Evolutionary conservation across 2,329 filamentous ascomycete species (phyloP).

Genomic region (Colletotrichum zoysiae): DNA sequence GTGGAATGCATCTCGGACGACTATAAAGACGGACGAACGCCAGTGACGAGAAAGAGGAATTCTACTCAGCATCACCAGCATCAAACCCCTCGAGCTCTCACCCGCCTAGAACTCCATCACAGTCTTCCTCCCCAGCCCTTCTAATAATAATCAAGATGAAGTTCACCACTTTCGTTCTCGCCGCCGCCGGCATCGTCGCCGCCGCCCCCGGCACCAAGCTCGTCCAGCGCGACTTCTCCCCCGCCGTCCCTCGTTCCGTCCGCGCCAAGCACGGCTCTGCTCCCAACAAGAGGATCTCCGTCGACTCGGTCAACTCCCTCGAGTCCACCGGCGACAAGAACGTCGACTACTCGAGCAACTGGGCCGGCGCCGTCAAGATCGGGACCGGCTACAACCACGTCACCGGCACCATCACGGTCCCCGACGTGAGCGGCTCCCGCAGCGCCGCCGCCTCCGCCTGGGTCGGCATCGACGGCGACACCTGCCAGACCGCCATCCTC

Average conservation of each 20-base stretch:
- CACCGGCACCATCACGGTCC: slow-evolving; percentile 49
- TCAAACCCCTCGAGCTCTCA: slow-evolving; percentile 12
- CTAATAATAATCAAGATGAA: slow-evolving; percentile 25
- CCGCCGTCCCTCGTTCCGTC: slow-evolving; percentile 11
- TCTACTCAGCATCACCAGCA: slow-evolving; percentile 17
- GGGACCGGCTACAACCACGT: slow-evolving; percentile 47
- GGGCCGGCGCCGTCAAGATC: slow-evolving; percentile 48
- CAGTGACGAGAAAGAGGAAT: background rate
- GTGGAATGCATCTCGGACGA: background rate
- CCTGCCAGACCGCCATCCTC: slow-evolving; percentile 55
- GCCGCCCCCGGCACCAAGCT: slow-evolving; percentile 38
- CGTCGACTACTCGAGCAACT: slow-evolving; percentile 47
- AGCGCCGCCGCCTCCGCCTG: slow-evolving; percentile 54
- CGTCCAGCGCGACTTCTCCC: slow-evolving; percentile 31
- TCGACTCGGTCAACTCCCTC: slow-evolving; percentile 12
- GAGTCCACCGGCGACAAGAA: slow-evolving; percentile 25
- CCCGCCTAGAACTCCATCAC: background rate
- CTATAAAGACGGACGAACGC: slow-evolving; percentile 11
- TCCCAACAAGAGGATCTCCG: slow-evolving; percentile 40
- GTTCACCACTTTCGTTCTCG: slow-evolving; percentile 39
- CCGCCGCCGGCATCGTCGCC: slow-evolving; percentile 40
- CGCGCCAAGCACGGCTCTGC: slow-evolving; percentile 34
- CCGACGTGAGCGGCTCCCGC: slow-evolving; percentile 42
- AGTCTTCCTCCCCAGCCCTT: no score
- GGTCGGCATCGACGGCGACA: slow-evolving; percentile 64